phyloP scores from a whole-genome alignment of 805 yeast genomes.

The Blastobotrys terrestris region DNA sequence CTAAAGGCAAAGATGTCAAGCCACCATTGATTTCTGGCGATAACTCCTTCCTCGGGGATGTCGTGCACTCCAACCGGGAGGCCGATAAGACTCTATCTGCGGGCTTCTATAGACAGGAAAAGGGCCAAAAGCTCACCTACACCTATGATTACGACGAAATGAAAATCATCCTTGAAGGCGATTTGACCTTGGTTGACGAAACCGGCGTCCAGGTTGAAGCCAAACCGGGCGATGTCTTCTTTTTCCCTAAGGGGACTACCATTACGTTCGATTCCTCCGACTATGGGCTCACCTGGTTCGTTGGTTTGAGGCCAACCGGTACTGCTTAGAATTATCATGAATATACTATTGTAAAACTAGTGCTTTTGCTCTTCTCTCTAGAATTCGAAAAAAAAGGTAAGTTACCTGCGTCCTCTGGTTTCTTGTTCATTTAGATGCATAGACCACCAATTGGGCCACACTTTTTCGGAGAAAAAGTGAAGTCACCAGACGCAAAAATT shows the following conservation, averaged over 20 bases:
- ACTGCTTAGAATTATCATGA: background rate
- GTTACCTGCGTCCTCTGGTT: no score
- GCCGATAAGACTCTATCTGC: constrained; percentile 53
- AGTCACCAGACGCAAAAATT: no score
- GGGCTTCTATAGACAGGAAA: constrained; percentile 66
- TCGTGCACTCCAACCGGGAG: constrained; percentile 55
- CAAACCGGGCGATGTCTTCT: constrained; percentile 61
- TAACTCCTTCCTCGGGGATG: constrained; percentile 65
- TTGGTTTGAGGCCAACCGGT: constrained; percentile 37
- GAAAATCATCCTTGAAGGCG: constrained; percentile 65
- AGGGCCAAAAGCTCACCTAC: constrained; percentile 65
- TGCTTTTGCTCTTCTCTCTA: no score
- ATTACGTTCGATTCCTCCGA: constrained; percentile 55
- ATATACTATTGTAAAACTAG: no score
- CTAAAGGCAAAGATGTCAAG: constrained; percentile 29
- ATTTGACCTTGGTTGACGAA: constrained; percentile 49
- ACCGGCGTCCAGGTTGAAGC: constrained; percentile 49
- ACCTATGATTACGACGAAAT: constrained; percentile 60
- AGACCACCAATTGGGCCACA: no score
- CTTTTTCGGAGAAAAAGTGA: no score
- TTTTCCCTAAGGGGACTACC: constrained; percentile 61
- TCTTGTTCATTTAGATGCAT: no score
- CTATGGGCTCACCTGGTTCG: constrained; percentile 57
- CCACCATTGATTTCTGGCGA: constrained; percentile 57
- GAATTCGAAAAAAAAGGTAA: no score